Conservation (phyloP, 2,329 filamentous ascomycete genomes). For the Epicoccum nigrum region DNA sequence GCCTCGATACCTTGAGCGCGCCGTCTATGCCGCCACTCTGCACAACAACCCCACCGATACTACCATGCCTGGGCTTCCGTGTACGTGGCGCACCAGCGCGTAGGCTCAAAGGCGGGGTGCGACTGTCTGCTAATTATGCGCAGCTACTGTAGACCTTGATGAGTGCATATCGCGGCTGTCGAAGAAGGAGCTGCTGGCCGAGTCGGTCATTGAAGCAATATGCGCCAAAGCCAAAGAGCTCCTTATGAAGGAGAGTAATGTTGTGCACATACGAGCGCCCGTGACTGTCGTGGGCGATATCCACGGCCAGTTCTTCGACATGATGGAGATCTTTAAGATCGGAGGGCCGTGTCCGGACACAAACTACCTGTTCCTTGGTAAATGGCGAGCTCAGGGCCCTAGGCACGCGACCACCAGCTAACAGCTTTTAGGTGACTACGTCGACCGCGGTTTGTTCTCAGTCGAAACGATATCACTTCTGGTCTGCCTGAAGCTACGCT, state of each 20-base stretch:
- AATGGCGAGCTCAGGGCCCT: slow-evolving; percentile 23
- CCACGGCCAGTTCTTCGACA: slow-evolving; percentile 97
- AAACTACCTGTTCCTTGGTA: slow-evolving; percentile 96
- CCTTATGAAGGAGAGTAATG: slow-evolving; percentile 99
- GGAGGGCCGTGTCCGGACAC: slow-evolving; percentile 97
- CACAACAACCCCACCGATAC: slow-evolving; percentile 25
- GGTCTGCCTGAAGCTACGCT: slow-evolving; percentile 95
- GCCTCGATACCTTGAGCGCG: slow-evolving; percentile 44
- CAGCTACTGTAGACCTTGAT: slow-evolving; percentile 95
- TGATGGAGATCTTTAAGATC: slow-evolving; percentile 99
- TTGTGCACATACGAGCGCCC: slow-evolving; percentile 93
- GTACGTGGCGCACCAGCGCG: slow-evolving; percentile 44
- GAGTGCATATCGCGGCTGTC: slow-evolving; percentile 97
- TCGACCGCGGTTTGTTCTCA: slow-evolving; percentile 97
- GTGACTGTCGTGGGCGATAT: slow-evolving; percentile 98
- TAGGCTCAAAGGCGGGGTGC: neutral
- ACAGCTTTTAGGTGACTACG: slow-evolving; percentile 79
- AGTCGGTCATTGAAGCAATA: slow-evolving; percentile 98
- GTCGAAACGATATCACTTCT: slow-evolving; percentile 98
- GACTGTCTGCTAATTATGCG: slow-evolving; percentile 24
- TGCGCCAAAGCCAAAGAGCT: slow-evolving; percentile 99
- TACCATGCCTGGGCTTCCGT: slow-evolving; percentile 58
- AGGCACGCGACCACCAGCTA: slow-evolving; percentile 28
- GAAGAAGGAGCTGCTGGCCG: slow-evolving; percentile 94
- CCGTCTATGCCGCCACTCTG: slow-evolving; percentile 35